Evolutionary conservation across 2,329 filamentous ascomycete genomes (phyloP), one percentile per base, ranked within the genome.

Genomic region (Capronia americana): DNA sequence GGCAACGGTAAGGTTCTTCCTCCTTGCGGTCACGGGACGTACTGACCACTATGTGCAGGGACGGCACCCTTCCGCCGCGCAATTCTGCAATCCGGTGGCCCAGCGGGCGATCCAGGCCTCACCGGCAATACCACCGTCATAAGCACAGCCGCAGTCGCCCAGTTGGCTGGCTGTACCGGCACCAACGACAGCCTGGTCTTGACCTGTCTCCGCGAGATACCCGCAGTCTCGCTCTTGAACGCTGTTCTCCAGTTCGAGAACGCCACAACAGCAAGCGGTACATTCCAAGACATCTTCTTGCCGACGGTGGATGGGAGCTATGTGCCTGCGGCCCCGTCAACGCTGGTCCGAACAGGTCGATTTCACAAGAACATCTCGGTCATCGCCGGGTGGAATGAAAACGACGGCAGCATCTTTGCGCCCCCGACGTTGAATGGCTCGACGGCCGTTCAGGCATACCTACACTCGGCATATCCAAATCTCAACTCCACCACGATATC

Each of bases 81-180:
- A 4, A 83, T 85, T 44, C 64, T 68, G 58, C 57, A 68, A 51
- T 80, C 79, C 59, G 74, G 84, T 66, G 82, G 79, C 65, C 82
- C 83, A 66, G 78, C 79, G 1, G 78, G 86, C 1, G 85, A 86
- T 72, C 82, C 82, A 1, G 84, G 83, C 2, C 83, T 83, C 65
- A 79, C 79, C 4, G 78, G 79, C 0, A 82, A 81, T 66, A 83
- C 83, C 69, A 83, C 81, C 12, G 26, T 53, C 51, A 57, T 24
- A 12, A 65, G 44, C 58, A 65, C 63, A 6, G 46, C 57, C 17
- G 58, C 57, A n/a, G 63, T 65, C n/a, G 63, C 63, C 41, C 57
- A 57, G 53, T 30, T 65, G 23, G 63, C 63, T 11, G 63, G 63
- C 12, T 65, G 63, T 48, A 41, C 57, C 14, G 41, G 41, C 14